Evolutionary conservation across 1,139 yeast genomes (phyloP), one percentile per base, ranked within the genome.

Genomic region (Lodderomyces margitis): DNA sequence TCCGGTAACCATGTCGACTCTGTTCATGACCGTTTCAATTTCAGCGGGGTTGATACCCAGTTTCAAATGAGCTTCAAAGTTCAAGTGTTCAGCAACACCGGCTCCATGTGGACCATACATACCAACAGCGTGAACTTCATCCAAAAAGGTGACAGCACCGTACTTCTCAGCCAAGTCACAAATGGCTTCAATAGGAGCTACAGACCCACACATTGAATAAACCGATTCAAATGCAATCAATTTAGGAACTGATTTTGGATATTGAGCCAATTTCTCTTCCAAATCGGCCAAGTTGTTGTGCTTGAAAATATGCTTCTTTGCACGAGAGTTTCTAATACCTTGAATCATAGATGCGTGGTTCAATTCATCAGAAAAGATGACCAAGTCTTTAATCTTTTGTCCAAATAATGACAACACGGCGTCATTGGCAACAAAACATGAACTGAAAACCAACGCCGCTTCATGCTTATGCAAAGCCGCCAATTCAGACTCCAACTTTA

Each of bases 71-170:
- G 82, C 81, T 37, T 87, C 87, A 57, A 88, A 91, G 65, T 92
- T 87, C 58, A 86, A 74, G 62, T 92, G 98, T 66, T 94, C 98
- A 39, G 98, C 97, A 43, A 92, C 98, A 69, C 99, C 99, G 34
- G 96, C 98, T 58, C 99, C 99, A 58, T 87, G 96, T 47, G 98
- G 98, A 57, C 98, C 98, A 62, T 92, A 92, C 85, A 92, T 80
- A 43, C 99, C 99, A 41, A 94, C 98, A 34, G 98, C 98, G 60
- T 92, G 99, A 37, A 92, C 99, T 66, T 92, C 99, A 63, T 92
- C 99, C 61, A 94, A 75, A 66, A 92, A 92, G 35, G 99, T 92
- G 56, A 92, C 68, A 34, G 98, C 98, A 47, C 98, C 98, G 62
- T 94, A 92, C 67, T 92, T 89, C 44, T 91, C 96, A 37, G 99